Evolutionary conservation across 208 protist species (phyloP), one percentile per base, ranked within the genome.

Genomic region (Trichomonas vaginalis): DNA sequence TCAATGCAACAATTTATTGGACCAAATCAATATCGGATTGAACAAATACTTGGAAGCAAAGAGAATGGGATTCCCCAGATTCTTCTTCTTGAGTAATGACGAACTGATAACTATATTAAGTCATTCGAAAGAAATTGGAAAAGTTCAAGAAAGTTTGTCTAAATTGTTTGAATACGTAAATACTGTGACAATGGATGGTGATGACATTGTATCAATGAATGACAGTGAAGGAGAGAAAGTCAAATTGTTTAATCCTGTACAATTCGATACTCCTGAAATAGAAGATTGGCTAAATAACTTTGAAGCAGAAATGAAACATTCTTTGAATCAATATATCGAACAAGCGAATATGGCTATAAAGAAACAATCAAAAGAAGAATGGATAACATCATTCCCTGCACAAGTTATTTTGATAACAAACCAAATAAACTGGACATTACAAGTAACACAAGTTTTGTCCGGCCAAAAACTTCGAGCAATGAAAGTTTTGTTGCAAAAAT

Each of bases 61-160:
- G 96, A 97, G 98, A 39, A 95, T 96, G n/a, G 35, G 61, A 32
- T 97, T 97, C 80, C 39, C 96, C 97, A 97, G 98, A 80, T 99
- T 99, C 96, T 98, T 98, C 96, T 99, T 99, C 96, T 96, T 99
- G 23, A 99, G 98, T 3, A 99, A 99, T 96, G 98, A 99, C 97
- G 98, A 99, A 96, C 96, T 99, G 83, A 97, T 99, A n/a, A 98
- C 99, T 97, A 99, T 99, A 90, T 97, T 99, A 14, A 98, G 98
- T 6, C 98, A 99, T 97, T 98, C 96, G 8, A 99, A 98, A 96
- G 98, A 99, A 83, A 98, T 98, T 0, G 96, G 97, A 79, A 98
- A 98, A 97, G 98, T 99, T 51, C 98, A 99, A 98, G 97, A 98
- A 88, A 98, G 99, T 96, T 97, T 99, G 62, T 97, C 98, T 62